These are phyloP conservation scores for Panaeolus cyanescens DNA, from an alignment of 768 basidiomycete species.

Conservation along the genomic window DNA sequence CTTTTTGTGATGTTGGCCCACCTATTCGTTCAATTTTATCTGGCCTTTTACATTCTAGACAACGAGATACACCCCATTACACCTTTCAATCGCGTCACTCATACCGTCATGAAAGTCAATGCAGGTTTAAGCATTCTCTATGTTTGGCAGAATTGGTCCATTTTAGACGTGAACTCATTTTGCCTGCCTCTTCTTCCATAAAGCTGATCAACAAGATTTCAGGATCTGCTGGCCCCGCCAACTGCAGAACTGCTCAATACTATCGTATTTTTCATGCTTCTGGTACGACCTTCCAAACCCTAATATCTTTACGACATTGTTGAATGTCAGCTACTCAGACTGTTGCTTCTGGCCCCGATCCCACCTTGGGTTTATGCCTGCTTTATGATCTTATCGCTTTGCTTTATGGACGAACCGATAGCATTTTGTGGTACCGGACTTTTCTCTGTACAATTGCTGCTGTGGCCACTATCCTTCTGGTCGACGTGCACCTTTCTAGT, in stretches of 20 bases:
- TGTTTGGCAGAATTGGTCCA: slow-evolving; percentile 32
- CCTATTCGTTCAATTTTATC: slow-evolving; percentile 34
- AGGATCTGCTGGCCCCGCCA: slow-evolving; percentile 22
- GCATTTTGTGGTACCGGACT: neutral
- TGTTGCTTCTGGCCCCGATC: slow-evolving; percentile 38
- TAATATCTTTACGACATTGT: neutral
- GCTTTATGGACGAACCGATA: slow-evolving; percentile 16
- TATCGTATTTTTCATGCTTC: slow-evolving; percentile 27
- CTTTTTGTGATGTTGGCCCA: slow-evolving; percentile 28
- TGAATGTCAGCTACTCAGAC: slow-evolving; percentile 20
- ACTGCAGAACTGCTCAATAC: slow-evolving; percentile 24
- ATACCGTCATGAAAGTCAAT: slow-evolving; percentile 43
- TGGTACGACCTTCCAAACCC: slow-evolving; percentile 22
- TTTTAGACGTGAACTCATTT: slow-evolving; percentile 18
- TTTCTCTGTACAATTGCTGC: neutral
- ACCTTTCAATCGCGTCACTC: slow-evolving; percentile 31
- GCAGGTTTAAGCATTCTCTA: slow-evolving; percentile 37
- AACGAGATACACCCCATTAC: slow-evolving; percentile 22
- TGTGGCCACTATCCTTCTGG: neutral
- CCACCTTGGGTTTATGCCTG: slow-evolving; percentile 32
- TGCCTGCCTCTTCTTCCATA: neutral
- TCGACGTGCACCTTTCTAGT: neutral
- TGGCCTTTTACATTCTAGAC: slow-evolving; percentile 28
- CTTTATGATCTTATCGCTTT: slow-evolving; percentile 33
- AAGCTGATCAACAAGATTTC: neutral